Base-by-base conservation (phyloP, 73 alveolate species). In the Paraurostyla sp. region DNA sequence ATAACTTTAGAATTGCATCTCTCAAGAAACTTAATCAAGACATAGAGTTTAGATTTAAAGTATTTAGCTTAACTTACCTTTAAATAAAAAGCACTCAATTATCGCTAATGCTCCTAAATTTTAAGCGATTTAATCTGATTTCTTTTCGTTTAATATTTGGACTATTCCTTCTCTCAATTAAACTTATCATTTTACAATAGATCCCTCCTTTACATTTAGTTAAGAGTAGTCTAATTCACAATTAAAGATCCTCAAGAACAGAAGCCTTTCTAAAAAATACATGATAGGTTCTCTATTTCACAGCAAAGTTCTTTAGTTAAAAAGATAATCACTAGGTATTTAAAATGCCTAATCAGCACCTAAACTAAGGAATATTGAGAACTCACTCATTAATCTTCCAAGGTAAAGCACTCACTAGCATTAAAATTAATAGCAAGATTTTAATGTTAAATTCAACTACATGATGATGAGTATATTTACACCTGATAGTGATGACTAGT, bases 231-330 rank as follows among this genome's bases (percentile, higher is more conserved):
- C 32, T 1, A 18, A 65, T 4, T 38, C 35, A 15, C 41, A 33
- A 33, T 38, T 65, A 38, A 65, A 38, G 25, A 9, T 65, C 3
- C 7, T 65, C 60, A 65, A 65, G 25, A 65, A 65, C 25, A 32
- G 82, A 32, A 65, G 82, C 42, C 25, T 65, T 18, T 65, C 82
- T 36, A 65, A 65, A 40, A 65, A 65, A 65, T 65, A 65, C 23
- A 20, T 65, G 60, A 33, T 65, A 18, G 82, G 82, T 7, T 35
- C 56, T 0, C 25, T 22, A 15, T 65, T 65, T 35, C 82, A 65
- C 1, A 9, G 25, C 3, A 65, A 65, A 38, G 6, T 2, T 6
- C 56, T 38, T 65, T 7, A 40, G 18, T 18, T 18, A 16, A 38
- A 11, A 38, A 65, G 32, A 22, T 18, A 3, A 6, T 15, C 32